phyloP scores from a whole-genome alignment of 768 basidiomycete species.

The Lentinula detonsa region DNA sequence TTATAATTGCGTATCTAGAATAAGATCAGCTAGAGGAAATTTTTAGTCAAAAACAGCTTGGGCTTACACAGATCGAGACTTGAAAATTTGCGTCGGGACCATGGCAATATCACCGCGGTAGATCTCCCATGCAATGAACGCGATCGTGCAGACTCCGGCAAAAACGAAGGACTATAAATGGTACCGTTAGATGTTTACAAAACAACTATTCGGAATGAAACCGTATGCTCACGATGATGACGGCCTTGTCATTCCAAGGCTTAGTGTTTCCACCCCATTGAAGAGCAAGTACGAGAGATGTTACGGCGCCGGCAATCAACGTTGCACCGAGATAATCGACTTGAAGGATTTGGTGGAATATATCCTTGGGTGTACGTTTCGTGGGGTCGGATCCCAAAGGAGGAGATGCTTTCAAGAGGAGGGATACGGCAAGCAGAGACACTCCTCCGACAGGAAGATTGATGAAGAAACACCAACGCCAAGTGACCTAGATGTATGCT shows the following conservation, averaged over 20 bases:
- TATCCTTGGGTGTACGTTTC: conserved; percentile 7
- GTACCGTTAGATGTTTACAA: not conserved
- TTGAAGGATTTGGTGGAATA: conserved; percentile 6
- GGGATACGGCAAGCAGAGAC: conserved; percentile 6
- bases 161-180: conserved; percentile 7
- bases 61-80: not conserved
- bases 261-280: conserved; percentile 40
- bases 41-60: not conserved
- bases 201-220: not conserved
- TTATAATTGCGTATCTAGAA: conserved; percentile 2
- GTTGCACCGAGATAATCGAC: conserved; percentile 33
- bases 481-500: not conserved
- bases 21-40: not conserved
- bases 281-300: conserved; percentile 31
- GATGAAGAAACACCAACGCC: conserved; percentile 10
- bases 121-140: conserved; percentile 10
- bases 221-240: conserved; percentile 13
- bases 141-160: conserved; percentile 4
- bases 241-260: conserved; percentile 25
- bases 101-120: conserved; percentile 10
- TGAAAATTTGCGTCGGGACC: conserved; percentile 12
- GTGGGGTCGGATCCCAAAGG: conserved; percentile 12
- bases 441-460: conserved; percentile 15
- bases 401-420: conserved; percentile 10
- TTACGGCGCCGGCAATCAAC: conserved; percentile 27